These are phyloP conservation scores for Graphiopsis chlorocephala DNA, from an alignment of 2,329 filamentous ascomycete genomes.

Conservation along the genomic window DNA sequence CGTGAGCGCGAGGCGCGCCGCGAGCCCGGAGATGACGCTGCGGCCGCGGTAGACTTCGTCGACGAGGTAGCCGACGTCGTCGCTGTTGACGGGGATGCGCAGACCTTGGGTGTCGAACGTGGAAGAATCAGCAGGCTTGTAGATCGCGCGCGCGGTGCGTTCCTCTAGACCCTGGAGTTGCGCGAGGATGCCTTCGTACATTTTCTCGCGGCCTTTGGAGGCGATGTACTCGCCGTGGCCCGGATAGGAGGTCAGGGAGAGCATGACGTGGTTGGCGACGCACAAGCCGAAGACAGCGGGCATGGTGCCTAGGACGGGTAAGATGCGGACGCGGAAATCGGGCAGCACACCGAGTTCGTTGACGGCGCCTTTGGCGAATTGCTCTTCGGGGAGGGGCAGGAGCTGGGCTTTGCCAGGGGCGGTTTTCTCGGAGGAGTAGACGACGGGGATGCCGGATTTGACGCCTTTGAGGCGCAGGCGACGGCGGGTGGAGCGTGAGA, in stretches of 20 bases:
- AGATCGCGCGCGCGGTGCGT: slow-evolving; percentile 54
- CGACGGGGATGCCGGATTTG: slow-evolving; percentile 80
- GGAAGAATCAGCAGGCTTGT: slow-evolving; percentile 17
- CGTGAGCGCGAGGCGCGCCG: slow-evolving; percentile 74
- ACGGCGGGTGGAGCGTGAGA: slow-evolving; percentile 80
- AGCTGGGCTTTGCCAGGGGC: slow-evolving; percentile 89
- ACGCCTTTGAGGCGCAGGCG: slow-evolving; percentile 75
- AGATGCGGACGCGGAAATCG: slow-evolving; percentile 90
- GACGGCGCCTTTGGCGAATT: slow-evolving; percentile 81
- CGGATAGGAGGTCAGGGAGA: slow-evolving; percentile 78
- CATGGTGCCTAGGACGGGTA: slow-evolving; percentile 95
- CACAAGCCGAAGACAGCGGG: slow-evolving; percentile 92
- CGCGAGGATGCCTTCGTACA: slow-evolving; percentile 82
- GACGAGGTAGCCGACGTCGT: slow-evolving; percentile 81
- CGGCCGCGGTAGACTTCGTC: slow-evolving; percentile 86
- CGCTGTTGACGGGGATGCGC: slow-evolving; percentile 71
- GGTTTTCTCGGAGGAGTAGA: slow-evolving; percentile 88
- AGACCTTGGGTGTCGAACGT: slow-evolving; percentile 64
- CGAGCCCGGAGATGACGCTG: slow-evolving; percentile 77
- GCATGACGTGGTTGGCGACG: slow-evolving; percentile 87
- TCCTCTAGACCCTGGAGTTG: slow-evolving; percentile 76
- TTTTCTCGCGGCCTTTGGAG: slow-evolving; percentile 80
- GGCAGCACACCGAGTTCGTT: slow-evolving; percentile 84
- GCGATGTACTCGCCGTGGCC: slow-evolving; percentile 67
- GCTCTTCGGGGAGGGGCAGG: slow-evolving; percentile 80